phyloP scores from a whole-genome alignment of 306 rosid genomes.

The Vicia villosa region DNA sequence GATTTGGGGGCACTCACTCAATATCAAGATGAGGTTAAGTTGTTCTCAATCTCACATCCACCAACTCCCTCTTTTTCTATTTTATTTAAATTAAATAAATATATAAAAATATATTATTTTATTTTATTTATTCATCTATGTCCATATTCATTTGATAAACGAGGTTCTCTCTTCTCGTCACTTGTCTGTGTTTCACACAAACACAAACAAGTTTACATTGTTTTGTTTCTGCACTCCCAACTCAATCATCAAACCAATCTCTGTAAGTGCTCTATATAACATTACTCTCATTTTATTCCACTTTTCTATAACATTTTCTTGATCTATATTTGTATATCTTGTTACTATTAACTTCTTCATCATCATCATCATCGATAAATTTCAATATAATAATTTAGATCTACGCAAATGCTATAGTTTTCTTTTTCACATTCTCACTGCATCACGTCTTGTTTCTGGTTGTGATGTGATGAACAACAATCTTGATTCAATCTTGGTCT shows the following conservation, averaged over 20 bases:
- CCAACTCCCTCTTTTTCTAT: not conserved
- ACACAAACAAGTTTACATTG: not conserved
- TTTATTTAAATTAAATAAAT: not conserved
- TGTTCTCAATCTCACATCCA: not conserved
- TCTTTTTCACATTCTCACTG: not conserved
- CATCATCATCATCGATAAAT: slow-evolving; percentile 6
- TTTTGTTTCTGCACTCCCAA: slow-evolving; percentile 24
- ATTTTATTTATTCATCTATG: not conserved
- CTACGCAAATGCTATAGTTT: not conserved
- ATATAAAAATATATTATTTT: not conserved
- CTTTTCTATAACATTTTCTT: not conserved
- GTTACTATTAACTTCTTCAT: not conserved
- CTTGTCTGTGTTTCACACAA: not conserved
- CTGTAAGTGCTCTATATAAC: slow-evolving; percentile 38
- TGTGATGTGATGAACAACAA: not conserved
- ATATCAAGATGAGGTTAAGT: not conserved
- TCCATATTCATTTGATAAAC: not conserved
- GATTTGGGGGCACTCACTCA: not conserved
- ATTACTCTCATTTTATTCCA: slow-evolving; percentile 12
- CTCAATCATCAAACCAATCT: slow-evolving; percentile 24
- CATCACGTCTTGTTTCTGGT: not conserved
- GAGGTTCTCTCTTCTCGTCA: not conserved
- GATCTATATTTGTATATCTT: slow-evolving; percentile 33
- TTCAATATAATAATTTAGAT: slow-evolving; percentile 12
- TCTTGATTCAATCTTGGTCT: slow-evolving; percentile 19